Conservation (phyloP, 805 yeast genomes). For the Barnettozyma populi region DNA sequence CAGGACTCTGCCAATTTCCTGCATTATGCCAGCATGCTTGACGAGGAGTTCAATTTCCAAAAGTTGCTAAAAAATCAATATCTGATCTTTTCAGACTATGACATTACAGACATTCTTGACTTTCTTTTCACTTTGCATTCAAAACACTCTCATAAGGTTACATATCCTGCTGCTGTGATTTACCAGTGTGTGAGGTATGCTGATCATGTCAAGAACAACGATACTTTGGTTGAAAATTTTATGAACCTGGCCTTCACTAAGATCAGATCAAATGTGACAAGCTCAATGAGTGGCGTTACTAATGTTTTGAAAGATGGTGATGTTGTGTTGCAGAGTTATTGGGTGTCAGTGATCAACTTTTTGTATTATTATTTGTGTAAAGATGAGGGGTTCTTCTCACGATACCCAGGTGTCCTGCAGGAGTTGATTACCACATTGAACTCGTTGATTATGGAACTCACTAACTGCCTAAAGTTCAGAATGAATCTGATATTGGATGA, state of each 20-base stretch:
- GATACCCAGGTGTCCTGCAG: constrained; percentile 55
- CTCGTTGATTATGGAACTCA: constrained; percentile 57
- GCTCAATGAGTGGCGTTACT: constrained; percentile 57
- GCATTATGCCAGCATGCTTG: constrained; percentile 17
- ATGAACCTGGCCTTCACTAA: constrained; percentile 57
- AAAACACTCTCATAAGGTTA: constrained; percentile 38
- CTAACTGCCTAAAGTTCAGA: constrained; percentile 60
- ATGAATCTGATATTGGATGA: constrained; percentile 53
- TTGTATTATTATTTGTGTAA: constrained; percentile 71
- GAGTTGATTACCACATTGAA: constrained; percentile 52
- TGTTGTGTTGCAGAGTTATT: constrained; percentile 70
- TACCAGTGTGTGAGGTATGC: constrained; percentile 71
- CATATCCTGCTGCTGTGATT: constrained; percentile 62
- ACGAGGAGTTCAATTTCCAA: constrained; percentile 50
- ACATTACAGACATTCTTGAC: constrained; percentile 68
- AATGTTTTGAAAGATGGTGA: constrained; percentile 45
- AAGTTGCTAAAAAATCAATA: constrained; percentile 52
- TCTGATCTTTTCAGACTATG: constrained; percentile 55
- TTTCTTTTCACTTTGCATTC: constrained; percentile 58
- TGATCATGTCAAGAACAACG: constrained; percentile 49
- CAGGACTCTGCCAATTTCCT: constrained; percentile 18
- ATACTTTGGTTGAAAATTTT: constrained; percentile 51
- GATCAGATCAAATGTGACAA: constrained; percentile 52
- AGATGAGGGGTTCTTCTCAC: constrained; percentile 51
- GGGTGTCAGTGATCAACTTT: constrained; percentile 79